Base-by-base conservation (phyloP, 805 yeast species). In the Lipomyces yamadae region DNA sequence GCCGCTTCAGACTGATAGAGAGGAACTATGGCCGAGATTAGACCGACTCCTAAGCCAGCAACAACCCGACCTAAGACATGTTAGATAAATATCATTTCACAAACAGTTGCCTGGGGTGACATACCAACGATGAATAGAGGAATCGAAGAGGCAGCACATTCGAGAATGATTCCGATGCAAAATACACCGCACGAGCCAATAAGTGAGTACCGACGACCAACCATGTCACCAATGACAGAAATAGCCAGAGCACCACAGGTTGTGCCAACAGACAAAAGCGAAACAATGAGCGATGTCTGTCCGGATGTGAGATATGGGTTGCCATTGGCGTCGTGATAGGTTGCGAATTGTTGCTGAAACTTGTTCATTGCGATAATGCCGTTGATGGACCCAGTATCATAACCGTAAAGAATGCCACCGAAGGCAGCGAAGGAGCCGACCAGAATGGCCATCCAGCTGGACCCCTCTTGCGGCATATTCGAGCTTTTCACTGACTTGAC, bases 401-500 rank as follows among this genome's bases (percentile, higher is more conserved):
- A 92, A 1, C 97, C 97, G 76, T 88, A 91, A 54, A 91, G 79
- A 75, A 91, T 90, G 0, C 97, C 97, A 39, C 97, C 97, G 18
- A 90, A 84, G 15, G 96, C 96, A 10, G 94, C 94, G 67, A 91
- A 87, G 32, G 86, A 74, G 67, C 96, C 96, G 4, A 91, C 92
- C 7, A 84, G 78, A 42, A 89, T 76, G 4, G 96, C 91, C 6
- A 53, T 29, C 45, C 13, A 29, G 30, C 34, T n/a, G 11, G 62
- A 60, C n/a, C 62, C 62, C 42, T 56, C 52, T 2, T 50, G 30
- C 5, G 55, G 11, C n/a, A 4, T 50, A 32, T 50, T 32, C 24
- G 24, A 30, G 33, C 55, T 39, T 3, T 39, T 39, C 48, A 13
- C 15, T 15, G 15, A 15, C 48, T 39, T 39, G 18, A 39, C 11